These are phyloP conservation scores for Triticum aestivum DNA, from an alignment of 176 grass and related monocot species.

Conservation along the genomic window IWGSC_CS_RefSeq_v2.1 NC_057803.1:584532906-584533405, in stretches of 20 bases:
- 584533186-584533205: not conserved
- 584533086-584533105: not conserved
- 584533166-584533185: not conserved
- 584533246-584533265: not conserved
- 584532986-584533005: not conserved
- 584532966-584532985: conserved; percentile 11
- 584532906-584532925: conserved; percentile 26
- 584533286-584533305: not conserved
- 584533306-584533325: not conserved
- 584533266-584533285: not conserved
- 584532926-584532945: rapidly evolving
- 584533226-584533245: conserved; percentile 14
- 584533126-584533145: conserved; percentile 15
- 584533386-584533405: too few relatives aligned
- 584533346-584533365: too few relatives aligned
- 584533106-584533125: conserved; percentile 9
- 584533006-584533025: not conserved
- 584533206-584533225: not conserved
- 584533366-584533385: too few relatives aligned
- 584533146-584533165: not conserved
- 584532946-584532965: not conserved
- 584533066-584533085: not conserved
- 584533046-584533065: conserved; percentile 1
- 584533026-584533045: not conserved
- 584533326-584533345: too few relatives aligned